A percentile compares a stretch with the other conserved stretches of the same genome.
Conservation (phyloP, 1,139 yeast genomes). For the Chernovozyma aurita region DNA sequence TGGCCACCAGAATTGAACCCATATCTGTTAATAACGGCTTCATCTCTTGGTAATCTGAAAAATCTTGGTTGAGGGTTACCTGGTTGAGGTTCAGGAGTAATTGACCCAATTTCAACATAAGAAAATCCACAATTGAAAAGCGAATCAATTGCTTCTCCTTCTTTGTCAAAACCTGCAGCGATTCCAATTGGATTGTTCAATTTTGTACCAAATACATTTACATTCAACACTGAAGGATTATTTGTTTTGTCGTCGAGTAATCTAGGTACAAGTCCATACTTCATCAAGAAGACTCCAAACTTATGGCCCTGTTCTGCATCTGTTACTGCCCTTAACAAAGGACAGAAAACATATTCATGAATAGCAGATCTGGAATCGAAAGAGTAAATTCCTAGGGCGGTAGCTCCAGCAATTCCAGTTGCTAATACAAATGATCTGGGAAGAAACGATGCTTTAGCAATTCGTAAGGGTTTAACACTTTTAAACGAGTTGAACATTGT, state of each 20-base stretch:
- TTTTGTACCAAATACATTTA: slow-evolving; percentile 58
- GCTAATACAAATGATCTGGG: slow-evolving; percentile 24
- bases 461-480: slow-evolving; percentile 1
- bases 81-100: slow-evolving; percentile 89
- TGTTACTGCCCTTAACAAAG: slow-evolving; percentile 63
- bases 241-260: slow-evolving; percentile 44
- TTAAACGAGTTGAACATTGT: slow-evolving; percentile 4
- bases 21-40: slow-evolving; percentile 88
- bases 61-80: slow-evolving; percentile 92
- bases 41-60: slow-evolving; percentile 78
- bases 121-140: slow-evolving; percentile 77
- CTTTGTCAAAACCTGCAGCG: slow-evolving; percentile 95
- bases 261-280: slow-evolving; percentile 63
- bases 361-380: slow-evolving; percentile 78
- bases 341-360: slow-evolving; percentile 78
- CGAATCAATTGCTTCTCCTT: slow-evolving; percentile 89
- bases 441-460: slow-evolving; percentile 20
- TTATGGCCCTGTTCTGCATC: slow-evolving; percentile 85
- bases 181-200: slow-evolving; percentile 80
- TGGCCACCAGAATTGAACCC: slow-evolving; percentile 95
- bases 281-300: slow-evolving; percentile 67
- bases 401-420: slow-evolving; percentile 24
- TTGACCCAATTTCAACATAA: slow-evolving; percentile 89
- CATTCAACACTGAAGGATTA: slow-evolving; percentile 49
- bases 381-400: slow-evolving; percentile 35